Conservation (phyloP, 139 green algal species). For the Chlamydomonas incerta region DNA sequence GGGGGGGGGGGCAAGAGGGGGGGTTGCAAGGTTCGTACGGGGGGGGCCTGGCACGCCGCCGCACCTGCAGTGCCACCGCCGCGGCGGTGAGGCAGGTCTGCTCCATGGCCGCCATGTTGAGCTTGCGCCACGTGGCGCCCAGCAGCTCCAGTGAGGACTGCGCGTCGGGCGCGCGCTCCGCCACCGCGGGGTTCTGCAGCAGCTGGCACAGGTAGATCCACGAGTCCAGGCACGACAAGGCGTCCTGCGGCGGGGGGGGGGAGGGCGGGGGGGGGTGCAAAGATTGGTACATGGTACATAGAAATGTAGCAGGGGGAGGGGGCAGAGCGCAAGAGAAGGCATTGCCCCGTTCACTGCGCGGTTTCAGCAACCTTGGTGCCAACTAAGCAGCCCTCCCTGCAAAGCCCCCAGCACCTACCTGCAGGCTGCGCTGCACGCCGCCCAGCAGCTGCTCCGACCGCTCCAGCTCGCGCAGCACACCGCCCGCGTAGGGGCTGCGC, state of each 20-base stretch:
- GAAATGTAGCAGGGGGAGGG: too few relatives aligned
- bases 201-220: conserved; percentile 43
- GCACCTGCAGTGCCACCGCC: conserved; percentile 40
- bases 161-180: background rate
- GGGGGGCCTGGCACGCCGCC: too few relatives aligned
- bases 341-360: too few relatives aligned
- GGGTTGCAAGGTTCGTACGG: too few relatives aligned
- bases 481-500: conserved; percentile 42
- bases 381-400: too few relatives aligned
- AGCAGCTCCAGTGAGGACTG: conserved; percentile 28
- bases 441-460: conserved; percentile 48
- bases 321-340: too few relatives aligned
- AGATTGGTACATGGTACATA: too few relatives aligned
- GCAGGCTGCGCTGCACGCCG: conserved; percentile 17
- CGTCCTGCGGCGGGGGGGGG: background rate
- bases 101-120: conserved; percentile 44
- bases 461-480: conserved; percentile 48
- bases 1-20: too few relatives aligned
- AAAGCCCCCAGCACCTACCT: conserved; percentile 23
- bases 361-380: too few relatives aligned
- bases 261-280: too few relatives aligned
- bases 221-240: conserved; percentile 35
- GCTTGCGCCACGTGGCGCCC: conserved; percentile 42
- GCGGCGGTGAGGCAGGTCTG: conserved; percentile 20
- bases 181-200: conserved; percentile 20